Conservation (phyloP, 257 asterid species). For the Solanum infundibuliforme region DNA sequence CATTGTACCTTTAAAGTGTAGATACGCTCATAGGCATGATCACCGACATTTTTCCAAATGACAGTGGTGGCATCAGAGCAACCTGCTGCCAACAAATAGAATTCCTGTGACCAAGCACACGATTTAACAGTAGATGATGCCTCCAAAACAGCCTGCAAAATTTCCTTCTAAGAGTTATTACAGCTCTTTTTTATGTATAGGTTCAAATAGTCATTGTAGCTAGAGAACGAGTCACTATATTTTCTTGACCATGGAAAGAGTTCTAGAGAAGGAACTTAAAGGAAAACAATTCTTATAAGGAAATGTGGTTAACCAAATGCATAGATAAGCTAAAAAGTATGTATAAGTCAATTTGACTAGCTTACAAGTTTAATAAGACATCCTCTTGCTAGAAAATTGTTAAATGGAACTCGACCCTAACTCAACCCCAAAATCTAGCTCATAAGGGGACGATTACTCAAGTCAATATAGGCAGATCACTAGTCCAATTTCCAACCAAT, state of each 20-base stretch:
- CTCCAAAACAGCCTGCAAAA: slow-evolving; percentile 66
- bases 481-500: neutral
- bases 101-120: slow-evolving; percentile 57
- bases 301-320: neutral
- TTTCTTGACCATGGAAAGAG: neutral
- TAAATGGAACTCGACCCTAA: neutral
- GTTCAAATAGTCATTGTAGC: neutral
- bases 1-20: slow-evolving; percentile 61
- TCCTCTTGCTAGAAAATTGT: neutral
- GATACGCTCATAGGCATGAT: slow-evolving; percentile 40
- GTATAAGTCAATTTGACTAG: neutral
- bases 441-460: neutral
- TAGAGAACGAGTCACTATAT: neutral
- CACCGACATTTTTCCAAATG: slow-evolving; percentile 63
- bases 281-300: neutral
- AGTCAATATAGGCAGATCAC: neutral
- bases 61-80: slow-evolving; percentile 86
- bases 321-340: neutral
- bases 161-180: neutral
- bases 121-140: slow-evolving; percentile 69
- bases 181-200: neutral
- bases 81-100: slow-evolving; percentile 56
- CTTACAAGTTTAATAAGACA: neutral
- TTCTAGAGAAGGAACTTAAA: neutral
- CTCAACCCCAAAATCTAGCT: neutral